Conservation (phyloP, 345 rosid species). For the Heritiera littoralis region DNA sequence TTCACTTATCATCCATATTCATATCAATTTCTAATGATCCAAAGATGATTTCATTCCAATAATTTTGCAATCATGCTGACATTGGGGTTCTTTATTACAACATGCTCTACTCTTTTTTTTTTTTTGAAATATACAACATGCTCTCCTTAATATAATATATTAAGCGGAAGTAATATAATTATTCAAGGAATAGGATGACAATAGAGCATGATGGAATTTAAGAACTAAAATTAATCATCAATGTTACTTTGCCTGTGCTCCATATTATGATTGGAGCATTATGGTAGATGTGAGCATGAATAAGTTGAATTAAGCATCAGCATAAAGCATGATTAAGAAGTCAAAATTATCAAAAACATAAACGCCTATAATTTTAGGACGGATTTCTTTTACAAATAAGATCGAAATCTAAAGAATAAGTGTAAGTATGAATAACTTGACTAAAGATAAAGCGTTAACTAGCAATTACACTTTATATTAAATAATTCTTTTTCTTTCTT, state of each 20-base stretch:
- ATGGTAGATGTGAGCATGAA: no score
- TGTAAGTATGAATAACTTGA: no score
- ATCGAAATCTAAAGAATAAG: no score
- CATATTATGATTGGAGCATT: neutral
- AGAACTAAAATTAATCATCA: neutral
- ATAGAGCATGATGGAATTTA: neutral
- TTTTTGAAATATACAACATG: neutral
- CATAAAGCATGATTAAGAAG: no score
- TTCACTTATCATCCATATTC: neutral
- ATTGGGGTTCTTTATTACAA: neutral
- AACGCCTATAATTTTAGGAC: no score
- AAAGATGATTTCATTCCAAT: neutral
- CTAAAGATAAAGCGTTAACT: no score
- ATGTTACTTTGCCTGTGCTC: no score
- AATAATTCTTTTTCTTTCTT: no score
- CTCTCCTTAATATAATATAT: neutral
- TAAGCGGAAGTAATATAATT: neutral
- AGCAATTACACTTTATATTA: no score
- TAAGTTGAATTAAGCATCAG: no score
- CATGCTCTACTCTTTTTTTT: neutral
- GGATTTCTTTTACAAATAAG: no score
- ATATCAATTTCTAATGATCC: neutral
- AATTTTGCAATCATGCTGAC: conserved; percentile 4
- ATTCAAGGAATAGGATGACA: neutral
- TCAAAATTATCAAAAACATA: no score